A percentile compares a stretch with the other conserved stretches of the same genome.
Evolutionary conservation across 306 rosid species (phyloP).

Genomic region (Aeschynomene evenia): DNA sequence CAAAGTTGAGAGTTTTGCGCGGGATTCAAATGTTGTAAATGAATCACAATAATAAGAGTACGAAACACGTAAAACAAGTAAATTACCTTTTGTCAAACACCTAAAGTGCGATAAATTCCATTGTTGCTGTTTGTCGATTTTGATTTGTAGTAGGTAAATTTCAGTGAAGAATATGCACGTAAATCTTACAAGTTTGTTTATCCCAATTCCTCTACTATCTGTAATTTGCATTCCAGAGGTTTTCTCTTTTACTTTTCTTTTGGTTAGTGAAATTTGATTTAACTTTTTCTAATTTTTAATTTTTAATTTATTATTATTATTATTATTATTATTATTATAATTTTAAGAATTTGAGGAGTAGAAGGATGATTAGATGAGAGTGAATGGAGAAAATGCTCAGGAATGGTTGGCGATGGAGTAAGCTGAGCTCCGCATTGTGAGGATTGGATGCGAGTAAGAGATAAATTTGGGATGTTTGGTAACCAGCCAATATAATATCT

Average conservation of each 20-base stretch:
- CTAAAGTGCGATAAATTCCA: conserved; percentile 25
- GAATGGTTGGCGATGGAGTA: conserved; percentile 46
- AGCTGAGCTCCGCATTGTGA: conserved; percentile 55
- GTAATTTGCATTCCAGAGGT: background rate
- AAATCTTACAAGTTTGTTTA: background rate
- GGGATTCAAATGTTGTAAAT: background rate
- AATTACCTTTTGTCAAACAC: conserved; percentile 27
- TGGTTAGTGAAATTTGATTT: background rate
- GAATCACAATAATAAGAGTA: background rate
- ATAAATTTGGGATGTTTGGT: conserved; percentile 37
- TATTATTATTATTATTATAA: too few species aligned
- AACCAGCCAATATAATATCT: conserved; percentile 45
- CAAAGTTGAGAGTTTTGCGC: background rate
- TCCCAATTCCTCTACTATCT: background rate
- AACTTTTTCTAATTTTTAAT: background rate
- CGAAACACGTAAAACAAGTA: background rate
- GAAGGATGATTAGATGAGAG: background rate
- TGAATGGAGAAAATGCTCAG: conserved; percentile 14
- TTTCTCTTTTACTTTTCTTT: background rate
- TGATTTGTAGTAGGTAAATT: background rate
- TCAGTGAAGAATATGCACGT: background rate
- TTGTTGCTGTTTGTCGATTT: background rate
- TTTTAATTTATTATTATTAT: too few species aligned
- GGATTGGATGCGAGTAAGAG: conserved; percentile 43
- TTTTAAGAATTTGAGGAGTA: too few species aligned